Evolutionary conservation across 108 stramenopile species (phyloP).

Genomic region (Nitzschia palea): DNA sequence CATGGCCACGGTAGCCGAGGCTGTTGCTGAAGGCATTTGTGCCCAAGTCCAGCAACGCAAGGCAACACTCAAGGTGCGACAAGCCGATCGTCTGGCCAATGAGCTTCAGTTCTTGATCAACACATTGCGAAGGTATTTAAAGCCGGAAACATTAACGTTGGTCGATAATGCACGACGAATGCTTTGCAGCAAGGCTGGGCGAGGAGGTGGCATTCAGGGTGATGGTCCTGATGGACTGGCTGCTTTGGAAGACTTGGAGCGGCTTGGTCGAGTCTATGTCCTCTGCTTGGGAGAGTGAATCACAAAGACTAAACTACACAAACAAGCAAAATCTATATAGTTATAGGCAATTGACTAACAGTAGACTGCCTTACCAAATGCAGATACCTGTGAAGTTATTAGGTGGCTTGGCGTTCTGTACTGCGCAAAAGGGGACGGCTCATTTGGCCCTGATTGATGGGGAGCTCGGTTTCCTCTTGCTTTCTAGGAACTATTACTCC

Average conservation of each 20-base stretch:
- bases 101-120: constrained; percentile 80
- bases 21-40: constrained; percentile 81
- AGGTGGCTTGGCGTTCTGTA: too few relatives aligned
- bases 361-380: background rate
- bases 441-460: too few relatives aligned
- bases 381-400: too few relatives aligned
- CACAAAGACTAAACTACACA: background rate
- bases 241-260: constrained; percentile 75
- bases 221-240: constrained; percentile 86
- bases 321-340: background rate
- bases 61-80: constrained; percentile 56
- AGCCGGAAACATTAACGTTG: constrained; percentile 41
- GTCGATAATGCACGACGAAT: constrained; percentile 65
- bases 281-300: constrained; percentile 68
- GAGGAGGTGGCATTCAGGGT: constrained; percentile 54
- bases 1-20: constrained; percentile 81
- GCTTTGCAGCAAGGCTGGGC: constrained; percentile 63
- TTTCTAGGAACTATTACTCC: constrained; percentile 30
- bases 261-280: constrained; percentile 82
- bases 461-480: background rate
- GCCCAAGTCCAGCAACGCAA: constrained; percentile 66
- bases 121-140: constrained; percentile 73
- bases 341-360: background rate
- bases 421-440: too few relatives aligned
- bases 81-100: constrained; percentile 72